Base-by-base conservation (phyloP, 164 flowering plant species). In the Litsea cubeba region DNA sequence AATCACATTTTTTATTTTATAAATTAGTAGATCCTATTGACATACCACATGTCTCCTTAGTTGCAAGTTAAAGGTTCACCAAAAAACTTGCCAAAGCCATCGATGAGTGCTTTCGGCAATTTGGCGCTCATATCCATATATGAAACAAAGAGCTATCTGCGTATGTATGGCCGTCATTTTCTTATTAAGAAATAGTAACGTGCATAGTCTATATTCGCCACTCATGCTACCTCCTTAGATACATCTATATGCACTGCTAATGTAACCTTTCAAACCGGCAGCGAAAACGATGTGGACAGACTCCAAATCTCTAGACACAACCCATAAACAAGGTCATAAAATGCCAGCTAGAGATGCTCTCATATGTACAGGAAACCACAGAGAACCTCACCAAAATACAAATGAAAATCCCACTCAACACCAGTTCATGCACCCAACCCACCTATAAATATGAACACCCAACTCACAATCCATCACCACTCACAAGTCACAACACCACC, bases 371-470 rank as follows among this genome's bases (percentile, higher is more conserved):
- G 23, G 68, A 64, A 65, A 24, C 49, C 28, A 46, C 70, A 65
- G 10, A 25, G 62, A 65, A 49, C 17, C 20, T 35, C n/a, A 65
- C 46, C 46, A 40, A 40, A 40, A 40, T 40, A 40, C n/a, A 12
- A 14, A 30, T 54, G 49, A 65, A 6, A 30, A 26, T 65, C 69
- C 66, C 66, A 25, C 32, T 63, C 10, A 17, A 8, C 40, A 54
- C 60, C 17, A 40, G 35, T 73, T 73, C 75, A 73, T 73, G 70
- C 75, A 73, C 75, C 26, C 22, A 40, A 50, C 65, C 18, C 69
- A 8, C 70, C 75, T 63, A 73, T 65, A 50, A 20, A 64, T 49
- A 63, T 69, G 3, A 15, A 40, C 46, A 40, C 46, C 46, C 11
- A 40, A 40, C 71, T 23, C 54, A 68, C 54, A 6, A 12, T 12